A percentile compares a stretch with the other conserved stretches of the same genome.
Evolutionary conservation across 495 filamentous ascomycete genomes (phyloP).

Genomic region (Penicillium egyptiacum): DNA sequence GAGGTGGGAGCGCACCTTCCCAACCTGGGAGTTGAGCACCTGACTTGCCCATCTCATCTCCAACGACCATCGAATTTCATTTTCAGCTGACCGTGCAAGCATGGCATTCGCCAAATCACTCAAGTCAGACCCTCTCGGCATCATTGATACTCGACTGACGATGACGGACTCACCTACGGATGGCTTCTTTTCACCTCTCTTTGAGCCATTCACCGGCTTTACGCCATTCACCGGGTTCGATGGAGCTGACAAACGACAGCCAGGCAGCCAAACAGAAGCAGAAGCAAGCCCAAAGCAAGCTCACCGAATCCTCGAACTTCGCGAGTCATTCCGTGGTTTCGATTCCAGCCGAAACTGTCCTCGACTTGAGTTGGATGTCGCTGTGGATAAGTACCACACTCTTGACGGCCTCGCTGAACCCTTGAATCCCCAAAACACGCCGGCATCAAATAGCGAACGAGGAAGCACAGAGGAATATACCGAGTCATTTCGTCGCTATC

Average conservation of each 20-base stretch:
- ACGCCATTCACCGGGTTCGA: conserved; percentile 10
- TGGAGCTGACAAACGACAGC: background rate
- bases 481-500: background rate
- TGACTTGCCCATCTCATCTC: conserved; percentile 5
- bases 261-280: background rate
- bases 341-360: conserved; percentile 10
- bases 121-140: conserved; percentile 23
- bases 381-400: conserved; percentile 24
- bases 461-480: conserved; percentile 4
- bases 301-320: conserved; percentile 2
- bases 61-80: background rate
- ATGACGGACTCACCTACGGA: background rate
- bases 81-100: background rate
- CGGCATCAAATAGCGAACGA: conserved; percentile 20
- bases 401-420: conserved; percentile 22
- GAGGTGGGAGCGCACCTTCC: conserved; percentile 9
- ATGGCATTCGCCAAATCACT: conserved; percentile 21
- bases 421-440: conserved; percentile 29
- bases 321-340: conserved; percentile 8
- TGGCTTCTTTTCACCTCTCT: conserved; percentile 11
- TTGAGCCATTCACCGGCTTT: conserved; percentile 1
- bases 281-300: background rate
- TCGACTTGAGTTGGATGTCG: conserved; percentile 23
- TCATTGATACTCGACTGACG: conserved; percentile 24
- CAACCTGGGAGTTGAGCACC: background rate